A percentile compares a stretch with the other conserved stretches of the same genome.
Evolutionary conservation across 352 stramenopile species (phyloP).

Genomic region (Globisporangium heterothallicum): DNA sequence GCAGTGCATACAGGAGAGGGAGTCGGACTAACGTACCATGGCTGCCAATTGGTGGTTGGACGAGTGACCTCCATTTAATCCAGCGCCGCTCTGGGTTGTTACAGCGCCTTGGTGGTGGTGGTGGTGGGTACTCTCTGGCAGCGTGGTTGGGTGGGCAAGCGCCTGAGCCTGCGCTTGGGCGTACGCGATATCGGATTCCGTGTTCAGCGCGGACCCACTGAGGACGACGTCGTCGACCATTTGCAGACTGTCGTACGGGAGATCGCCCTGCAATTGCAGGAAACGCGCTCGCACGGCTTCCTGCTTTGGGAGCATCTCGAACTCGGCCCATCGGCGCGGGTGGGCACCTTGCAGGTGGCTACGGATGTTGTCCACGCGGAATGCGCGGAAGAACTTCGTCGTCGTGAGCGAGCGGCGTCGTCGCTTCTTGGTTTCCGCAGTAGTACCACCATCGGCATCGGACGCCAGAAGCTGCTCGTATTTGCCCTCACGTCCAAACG

Average conservation of each 20-base stretch:
- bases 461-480: constrained; percentile 64
- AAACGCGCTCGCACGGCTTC: constrained; percentile 47
- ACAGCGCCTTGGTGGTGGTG: neutral
- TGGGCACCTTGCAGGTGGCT: constrained; percentile 78
- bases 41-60: neutral
- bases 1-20: too few species aligned
- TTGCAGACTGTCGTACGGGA: constrained; percentile 56
- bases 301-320: constrained; percentile 77
- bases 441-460: constrained; percentile 36
- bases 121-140: constrained; percentile 32
- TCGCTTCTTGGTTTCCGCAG: constrained; percentile 64
- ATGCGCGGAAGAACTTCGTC: constrained; percentile 84
- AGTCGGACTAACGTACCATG: constrained; percentile 32
- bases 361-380: constrained; percentile 83
- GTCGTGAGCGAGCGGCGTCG: constrained; percentile 73
- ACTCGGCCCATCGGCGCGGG: constrained; percentile 69
- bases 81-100: neutral
- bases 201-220: constrained; percentile 33
- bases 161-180: constrained; percentile 40
- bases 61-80: neutral
- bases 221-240: constrained; percentile 76
- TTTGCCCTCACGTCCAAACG: constrained; percentile 71
- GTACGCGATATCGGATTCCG: constrained; percentile 59
- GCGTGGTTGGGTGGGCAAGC: constrained; percentile 24
- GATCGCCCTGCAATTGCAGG: constrained; percentile 60